These are phyloP conservation scores for Cardamine resedifolia DNA, from an alignment of 345 rosid genomes.

Conservation along the genomic window DNA sequence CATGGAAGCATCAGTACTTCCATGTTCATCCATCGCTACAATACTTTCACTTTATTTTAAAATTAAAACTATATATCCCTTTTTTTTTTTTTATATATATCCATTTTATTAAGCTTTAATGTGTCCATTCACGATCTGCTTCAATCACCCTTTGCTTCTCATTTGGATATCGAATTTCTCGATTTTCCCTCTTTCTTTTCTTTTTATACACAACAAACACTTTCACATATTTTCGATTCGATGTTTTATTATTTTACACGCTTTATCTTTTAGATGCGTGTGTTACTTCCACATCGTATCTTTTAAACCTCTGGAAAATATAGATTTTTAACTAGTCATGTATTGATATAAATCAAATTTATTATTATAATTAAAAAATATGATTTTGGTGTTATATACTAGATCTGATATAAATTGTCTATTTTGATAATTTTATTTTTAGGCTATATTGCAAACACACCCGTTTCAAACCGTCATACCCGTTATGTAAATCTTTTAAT, in stretches of 20 bases:
- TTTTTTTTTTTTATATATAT: background rate
- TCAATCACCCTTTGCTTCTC: conserved; percentile 41
- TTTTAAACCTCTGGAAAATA: background rate
- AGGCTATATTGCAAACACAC: background rate
- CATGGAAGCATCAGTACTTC: conserved; percentile 40
- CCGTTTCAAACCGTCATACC: background rate
- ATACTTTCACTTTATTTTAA: conserved; percentile 37
- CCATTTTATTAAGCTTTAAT: conserved; percentile 27
- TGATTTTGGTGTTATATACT: background rate
- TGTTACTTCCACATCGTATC: conserved; percentile 1
- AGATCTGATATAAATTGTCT: background rate
- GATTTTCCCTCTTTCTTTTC: conserved; percentile 28
- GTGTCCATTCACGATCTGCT: conserved; percentile 36
- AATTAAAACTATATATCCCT: background rate
- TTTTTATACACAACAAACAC: conserved; percentile 22
- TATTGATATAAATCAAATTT: background rate
- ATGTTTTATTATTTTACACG: conserved; percentile 10
- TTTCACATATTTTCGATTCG: conserved; percentile 22
- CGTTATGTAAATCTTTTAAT: background rate
- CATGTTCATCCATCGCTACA: conserved; percentile 38
- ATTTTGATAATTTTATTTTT: background rate
- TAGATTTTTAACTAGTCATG: background rate
- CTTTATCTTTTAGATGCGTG: background rate
- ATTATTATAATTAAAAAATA: background rate
- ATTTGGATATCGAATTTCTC: conserved; percentile 43